Percentiles rank a stretch among this genome's conserved stretches.
These are phyloP conservation scores for barley (Hordeum vulgare) DNA, from an alignment of 176 grass and related monocot species.

Conservation along the genomic window DNA sequence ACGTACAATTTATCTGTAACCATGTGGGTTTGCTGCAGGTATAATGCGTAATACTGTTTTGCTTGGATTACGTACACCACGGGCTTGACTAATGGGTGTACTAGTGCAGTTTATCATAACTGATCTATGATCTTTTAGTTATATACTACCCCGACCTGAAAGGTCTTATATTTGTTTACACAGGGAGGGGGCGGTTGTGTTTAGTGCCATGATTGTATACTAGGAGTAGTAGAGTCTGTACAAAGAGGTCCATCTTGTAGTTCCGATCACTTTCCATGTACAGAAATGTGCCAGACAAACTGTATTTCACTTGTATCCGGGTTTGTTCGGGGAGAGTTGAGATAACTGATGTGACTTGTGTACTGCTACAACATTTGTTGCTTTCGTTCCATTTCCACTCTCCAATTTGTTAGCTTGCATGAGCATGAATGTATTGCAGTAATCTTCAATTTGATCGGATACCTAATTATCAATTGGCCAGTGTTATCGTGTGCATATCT, in stretches of 20 bases:
- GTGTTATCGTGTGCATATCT: neutral
- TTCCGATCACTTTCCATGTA: constrained; percentile 9
- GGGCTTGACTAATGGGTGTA: neutral
- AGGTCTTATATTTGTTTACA: too few relatives aligned
- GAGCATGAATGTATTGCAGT: neutral
- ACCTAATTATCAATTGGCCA: neutral
- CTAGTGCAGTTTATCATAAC: neutral
- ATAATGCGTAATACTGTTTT: neutral
- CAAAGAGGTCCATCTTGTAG: neutral
- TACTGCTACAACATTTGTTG: neutral
- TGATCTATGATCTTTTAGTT: constrained; percentile 18
- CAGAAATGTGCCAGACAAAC: neutral
- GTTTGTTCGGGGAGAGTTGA: neutral
- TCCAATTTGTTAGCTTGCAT: neutral
- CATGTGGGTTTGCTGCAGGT: constrained; percentile 22
- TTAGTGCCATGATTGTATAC: constrained; percentile 5
- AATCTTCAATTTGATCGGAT: too few relatives aligned
- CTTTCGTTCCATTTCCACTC: neutral
- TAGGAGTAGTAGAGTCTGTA: constrained; percentile 5
- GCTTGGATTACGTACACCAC: neutral
- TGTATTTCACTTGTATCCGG: neutral
- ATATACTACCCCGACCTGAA: neutral
- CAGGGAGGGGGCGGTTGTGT: neutral
- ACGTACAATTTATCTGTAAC: neutral
- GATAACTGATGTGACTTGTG: neutral